Percentiles rank a stretch among this genome's conserved stretches.
These are phyloP conservation scores for Blastocystis sp. DNA, from an alignment of 352 stramenopile species.

Conservation along the genomic window DNA sequence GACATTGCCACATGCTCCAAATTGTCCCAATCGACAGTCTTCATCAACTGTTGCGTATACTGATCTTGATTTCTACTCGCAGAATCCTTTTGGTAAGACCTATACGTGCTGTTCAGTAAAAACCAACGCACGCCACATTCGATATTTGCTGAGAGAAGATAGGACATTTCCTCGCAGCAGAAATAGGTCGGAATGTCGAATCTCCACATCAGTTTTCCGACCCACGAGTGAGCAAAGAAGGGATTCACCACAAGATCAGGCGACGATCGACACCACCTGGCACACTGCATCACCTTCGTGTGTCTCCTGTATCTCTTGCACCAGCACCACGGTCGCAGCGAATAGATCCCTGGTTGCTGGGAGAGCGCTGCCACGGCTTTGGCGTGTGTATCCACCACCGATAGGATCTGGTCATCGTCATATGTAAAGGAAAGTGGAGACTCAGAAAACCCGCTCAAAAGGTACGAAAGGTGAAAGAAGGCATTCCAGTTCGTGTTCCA, in stretches of 20 bases:
- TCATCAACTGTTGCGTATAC: slow-evolving; percentile 8
- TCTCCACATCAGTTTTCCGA: slow-evolving; percentile 26
- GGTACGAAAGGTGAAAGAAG: slow-evolving; percentile 35
- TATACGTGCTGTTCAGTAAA: background rate
- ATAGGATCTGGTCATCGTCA: slow-evolving; percentile 39
- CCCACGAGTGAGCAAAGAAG: background rate
- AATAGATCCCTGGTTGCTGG: background rate
- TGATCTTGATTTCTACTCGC: background rate
- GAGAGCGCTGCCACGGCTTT: background rate
- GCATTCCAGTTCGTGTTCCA: slow-evolving; percentile 50
- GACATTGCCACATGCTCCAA: background rate
- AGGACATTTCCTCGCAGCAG: slow-evolving; percentile 47
- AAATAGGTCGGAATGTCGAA: slow-evolving; percentile 51
- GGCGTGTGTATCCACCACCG: background rate
- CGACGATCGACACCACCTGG: background rate
- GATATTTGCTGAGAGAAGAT: background rate
- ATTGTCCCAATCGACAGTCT: slow-evolving; percentile 33
- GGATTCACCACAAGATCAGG: slow-evolving; percentile 31
- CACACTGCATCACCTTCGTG: background rate
- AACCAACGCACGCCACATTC: slow-evolving; percentile 13
- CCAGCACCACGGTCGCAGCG: slow-evolving; percentile 25
- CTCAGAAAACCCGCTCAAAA: background rate
- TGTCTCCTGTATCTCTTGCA: background rate
- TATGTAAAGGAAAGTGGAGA: slow-evolving; percentile 1
- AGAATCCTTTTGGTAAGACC: background rate